Percentiles rank a stretch among this genome's conserved stretches.
These are phyloP conservation scores for Hypoxylon sp. DNA, from an alignment of 2,329 filamentous ascomycete genomes.

Conservation along the genomic window DNA sequence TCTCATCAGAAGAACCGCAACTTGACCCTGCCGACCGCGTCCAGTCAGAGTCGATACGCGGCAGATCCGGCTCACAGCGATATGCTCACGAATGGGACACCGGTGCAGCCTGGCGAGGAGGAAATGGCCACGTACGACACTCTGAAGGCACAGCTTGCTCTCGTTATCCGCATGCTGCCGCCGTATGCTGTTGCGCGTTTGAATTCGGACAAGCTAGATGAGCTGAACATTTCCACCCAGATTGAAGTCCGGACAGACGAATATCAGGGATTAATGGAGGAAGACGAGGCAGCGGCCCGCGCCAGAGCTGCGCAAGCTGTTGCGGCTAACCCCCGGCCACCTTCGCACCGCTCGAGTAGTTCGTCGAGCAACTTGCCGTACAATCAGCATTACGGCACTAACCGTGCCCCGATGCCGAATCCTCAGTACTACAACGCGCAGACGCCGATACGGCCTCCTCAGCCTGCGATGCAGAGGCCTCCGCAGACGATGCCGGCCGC, in stretches of 20 bases:
- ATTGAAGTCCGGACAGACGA: slow-evolving; percentile 76
- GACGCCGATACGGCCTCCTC: slow-evolving; percentile 51
- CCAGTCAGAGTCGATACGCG: slow-evolving; percentile 66
- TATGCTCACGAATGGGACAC: slow-evolving; percentile 71
- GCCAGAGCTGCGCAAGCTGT: slow-evolving; percentile 54
- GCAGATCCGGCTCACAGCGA: slow-evolving; percentile 71
- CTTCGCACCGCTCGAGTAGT: slow-evolving; percentile 49
- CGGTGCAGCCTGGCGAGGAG: slow-evolving; percentile 71
- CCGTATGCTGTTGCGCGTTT: slow-evolving; percentile 87
- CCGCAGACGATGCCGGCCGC: slow-evolving; percentile 50
- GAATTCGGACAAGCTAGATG: slow-evolving; percentile 84
- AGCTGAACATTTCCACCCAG: slow-evolving; percentile 81
- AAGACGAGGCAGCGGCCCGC: slow-evolving; percentile 72
- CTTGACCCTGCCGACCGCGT: slow-evolving; percentile 65
- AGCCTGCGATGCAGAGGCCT: slow-evolving; percentile 51
- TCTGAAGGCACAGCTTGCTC: slow-evolving; percentile 75
- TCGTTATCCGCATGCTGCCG: slow-evolving; percentile 78
- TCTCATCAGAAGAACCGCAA: slow-evolving; percentile 84
- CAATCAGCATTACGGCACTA: slow-evolving; percentile 56
- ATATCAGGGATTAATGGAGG: slow-evolving; percentile 82
- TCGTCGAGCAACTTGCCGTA: slow-evolving; percentile 54
- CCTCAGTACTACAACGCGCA: slow-evolving; percentile 56
- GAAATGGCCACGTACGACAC: slow-evolving; percentile 71
- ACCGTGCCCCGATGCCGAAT: slow-evolving; percentile 53
- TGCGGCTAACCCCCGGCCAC: slow-evolving; percentile 50